Conservation (phyloP, 1,284 basidiomycete genomes). For the Peniophora sp. region DNA sequence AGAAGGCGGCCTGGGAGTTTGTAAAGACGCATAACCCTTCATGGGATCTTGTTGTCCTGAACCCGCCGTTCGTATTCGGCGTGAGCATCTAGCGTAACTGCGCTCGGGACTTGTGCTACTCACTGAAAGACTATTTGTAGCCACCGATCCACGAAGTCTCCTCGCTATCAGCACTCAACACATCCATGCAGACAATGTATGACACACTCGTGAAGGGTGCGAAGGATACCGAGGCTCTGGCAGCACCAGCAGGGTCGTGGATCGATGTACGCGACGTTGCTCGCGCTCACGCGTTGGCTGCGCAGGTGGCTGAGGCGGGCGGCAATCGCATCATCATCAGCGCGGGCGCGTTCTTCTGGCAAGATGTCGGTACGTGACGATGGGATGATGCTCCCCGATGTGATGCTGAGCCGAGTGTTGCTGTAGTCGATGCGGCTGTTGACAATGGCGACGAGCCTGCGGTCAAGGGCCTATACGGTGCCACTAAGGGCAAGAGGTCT, state of each 20-base stretch:
- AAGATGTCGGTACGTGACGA: slow-evolving; percentile 19
- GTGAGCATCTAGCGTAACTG: neutral
- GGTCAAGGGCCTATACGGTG: slow-evolving; percentile 15
- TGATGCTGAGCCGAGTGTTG: no score
- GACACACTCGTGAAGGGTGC: slow-evolving; percentile 21
- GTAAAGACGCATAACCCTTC: slow-evolving; percentile 44
- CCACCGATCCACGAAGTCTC: slow-evolving; percentile 44
- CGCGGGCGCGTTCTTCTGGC: slow-evolving; percentile 26
- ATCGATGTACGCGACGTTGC: slow-evolving; percentile 62
- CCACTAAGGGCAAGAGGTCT: slow-evolving; percentile 21
- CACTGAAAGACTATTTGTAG: slow-evolving; percentile 11
- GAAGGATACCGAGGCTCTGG: slow-evolving; percentile 12
- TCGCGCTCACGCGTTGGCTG: slow-evolving; percentile 45
- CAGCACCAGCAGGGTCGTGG: slow-evolving; percentile 22
- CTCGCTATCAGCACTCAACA: slow-evolving; percentile 40
- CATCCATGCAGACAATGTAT: slow-evolving; percentile 32
- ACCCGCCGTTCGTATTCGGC: slow-evolving; percentile 45
- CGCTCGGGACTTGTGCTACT: slow-evolving; percentile 11
- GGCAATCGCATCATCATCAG: slow-evolving; percentile 51
- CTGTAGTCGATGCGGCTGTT: slow-evolving; percentile 8
- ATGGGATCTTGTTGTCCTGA: slow-evolving; percentile 50
- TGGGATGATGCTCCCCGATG: no score
- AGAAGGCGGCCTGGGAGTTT: slow-evolving; percentile 54
- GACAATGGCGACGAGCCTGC: slow-evolving; percentile 9
- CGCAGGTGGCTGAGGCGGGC: slow-evolving; percentile 44